Percentiles rank a stretch among this genome's conserved stretches.
These are phyloP conservation scores for Madurella mycetomatis DNA, from an alignment of 2,329 filamentous ascomycete genomes.

Conservation along the genomic window DNA sequence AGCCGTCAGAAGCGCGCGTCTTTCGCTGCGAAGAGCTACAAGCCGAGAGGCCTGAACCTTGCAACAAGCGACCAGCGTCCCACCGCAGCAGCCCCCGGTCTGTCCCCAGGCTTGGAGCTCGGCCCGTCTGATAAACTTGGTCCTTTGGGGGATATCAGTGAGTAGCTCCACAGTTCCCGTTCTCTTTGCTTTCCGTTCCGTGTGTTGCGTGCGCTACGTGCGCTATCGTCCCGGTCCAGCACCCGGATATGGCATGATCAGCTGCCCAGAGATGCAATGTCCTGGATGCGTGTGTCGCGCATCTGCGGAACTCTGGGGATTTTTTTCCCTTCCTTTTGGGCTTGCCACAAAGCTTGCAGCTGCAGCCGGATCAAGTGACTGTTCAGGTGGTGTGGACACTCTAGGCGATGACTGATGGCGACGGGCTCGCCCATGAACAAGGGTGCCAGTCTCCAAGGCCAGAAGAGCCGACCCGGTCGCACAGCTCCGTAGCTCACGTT, in stretches of 20 bases:
- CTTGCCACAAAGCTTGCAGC: slow-evolving; percentile 24
- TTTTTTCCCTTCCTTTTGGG: slow-evolving; percentile 9
- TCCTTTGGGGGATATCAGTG: background rate
- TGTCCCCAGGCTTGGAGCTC: background rate
- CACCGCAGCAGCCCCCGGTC: slow-evolving; percentile 14
- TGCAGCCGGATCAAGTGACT: slow-evolving; percentile 28
- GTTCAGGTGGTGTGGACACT: slow-evolving; percentile 21
- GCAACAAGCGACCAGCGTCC: slow-evolving; percentile 23
- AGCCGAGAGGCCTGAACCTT: slow-evolving; percentile 19
- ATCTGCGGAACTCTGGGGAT: background rate
- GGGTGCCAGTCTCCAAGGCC: no score
- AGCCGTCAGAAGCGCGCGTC: slow-evolving; percentile 28
- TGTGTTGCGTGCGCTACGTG: no score
- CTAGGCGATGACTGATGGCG: no score
- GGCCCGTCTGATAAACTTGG: slow-evolving; percentile 6
- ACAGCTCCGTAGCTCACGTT: background rate
- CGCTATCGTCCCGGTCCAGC: background rate
- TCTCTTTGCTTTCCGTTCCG: background rate
- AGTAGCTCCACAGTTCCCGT: background rate
- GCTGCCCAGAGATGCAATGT: slow-evolving; percentile 7
- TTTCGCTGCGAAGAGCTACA: slow-evolving; percentile 19
- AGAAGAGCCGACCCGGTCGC: background rate
- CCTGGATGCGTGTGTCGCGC: slow-evolving; percentile 8
- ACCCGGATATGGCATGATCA: slow-evolving; percentile 10
- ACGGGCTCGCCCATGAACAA: background rate